A percentile compares a stretch with the other conserved stretches of the same genome.
Evolutionary conservation across 2,329 filamentous ascomycete genomes (phyloP).

Genomic region (Arthrobotrys iridis): DNA sequence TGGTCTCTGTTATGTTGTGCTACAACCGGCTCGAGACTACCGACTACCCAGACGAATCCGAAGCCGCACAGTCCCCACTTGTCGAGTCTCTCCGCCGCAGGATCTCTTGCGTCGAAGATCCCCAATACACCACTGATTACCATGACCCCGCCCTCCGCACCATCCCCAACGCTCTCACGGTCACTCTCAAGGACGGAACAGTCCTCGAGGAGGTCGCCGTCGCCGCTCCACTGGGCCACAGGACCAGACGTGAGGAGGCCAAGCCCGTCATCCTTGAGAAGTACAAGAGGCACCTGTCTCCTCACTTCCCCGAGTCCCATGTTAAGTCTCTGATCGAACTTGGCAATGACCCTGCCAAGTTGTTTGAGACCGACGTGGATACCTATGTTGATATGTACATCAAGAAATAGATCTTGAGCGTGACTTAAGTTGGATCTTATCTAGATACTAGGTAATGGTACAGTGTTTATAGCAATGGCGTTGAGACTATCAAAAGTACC

Average conservation of each 20-base stretch:
- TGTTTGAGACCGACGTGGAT: conserved; percentile 86
- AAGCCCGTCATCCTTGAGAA: conserved; percentile 97
- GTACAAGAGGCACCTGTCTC: conserved; percentile 89
- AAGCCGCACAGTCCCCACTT: conserved; percentile 88
- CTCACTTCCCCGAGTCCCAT: conserved; percentile 79
- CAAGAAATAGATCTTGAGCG: conserved; percentile 59
- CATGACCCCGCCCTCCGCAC: conserved; percentile 92
- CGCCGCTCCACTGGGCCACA: conserved; percentile 93
- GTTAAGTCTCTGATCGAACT: conserved; percentile 85
- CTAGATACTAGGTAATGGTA: background rate
- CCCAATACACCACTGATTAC: conserved; percentile 93
- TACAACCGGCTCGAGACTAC: conserved; percentile 92
- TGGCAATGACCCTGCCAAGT: conserved; percentile 76
- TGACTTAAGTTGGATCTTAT: background rate
- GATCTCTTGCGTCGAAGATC: conserved; percentile 96
- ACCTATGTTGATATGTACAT: conserved; percentile 90
- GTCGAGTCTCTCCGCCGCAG: conserved; percentile 91
- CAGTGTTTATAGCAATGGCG: background rate
- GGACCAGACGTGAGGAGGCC: conserved; percentile 89
- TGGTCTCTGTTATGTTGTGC: conserved; percentile 94
- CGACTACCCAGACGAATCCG: conserved; percentile 91
- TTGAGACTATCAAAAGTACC: conserved; percentile 4
- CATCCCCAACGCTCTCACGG: conserved; percentile 95
- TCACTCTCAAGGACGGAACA: conserved; percentile 93
- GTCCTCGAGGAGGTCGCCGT: conserved; percentile 89